These are phyloP conservation scores for Sclerotinia subarctica DNA, from an alignment of 2,329 filamentous ascomycete genomes.

Conservation along the genomic window DNA sequence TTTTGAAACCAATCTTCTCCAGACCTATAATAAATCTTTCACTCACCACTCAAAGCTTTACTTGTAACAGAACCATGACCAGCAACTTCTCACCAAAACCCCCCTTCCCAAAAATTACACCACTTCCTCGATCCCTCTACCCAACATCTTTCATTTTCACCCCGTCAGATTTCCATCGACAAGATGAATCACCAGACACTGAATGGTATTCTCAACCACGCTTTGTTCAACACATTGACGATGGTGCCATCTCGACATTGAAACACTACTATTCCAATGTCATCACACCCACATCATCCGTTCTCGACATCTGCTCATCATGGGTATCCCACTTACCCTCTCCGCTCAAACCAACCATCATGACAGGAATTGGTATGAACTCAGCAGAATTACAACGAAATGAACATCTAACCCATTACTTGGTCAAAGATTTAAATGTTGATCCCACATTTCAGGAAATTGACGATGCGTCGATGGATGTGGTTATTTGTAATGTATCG, in stretches of 20 bases:
- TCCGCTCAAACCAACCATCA: conserved; percentile 37
- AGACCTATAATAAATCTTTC: neutral
- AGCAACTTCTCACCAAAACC: neutral
- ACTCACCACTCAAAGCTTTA: neutral
- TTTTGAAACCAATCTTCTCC: neutral
- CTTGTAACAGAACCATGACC: conserved; percentile 2
- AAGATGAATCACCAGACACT: conserved; percentile 30
- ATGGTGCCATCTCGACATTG: conserved; percentile 45
- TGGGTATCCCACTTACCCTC: conserved; percentile 43
- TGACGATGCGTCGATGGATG: conserved; percentile 40
- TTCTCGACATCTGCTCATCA: conserved; percentile 50
- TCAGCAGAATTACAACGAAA: conserved; percentile 45
- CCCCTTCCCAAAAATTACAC: conserved; percentile 20
- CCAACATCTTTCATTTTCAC: conserved; percentile 25
- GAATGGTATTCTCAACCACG: conserved; percentile 41
- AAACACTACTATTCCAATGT: conserved; percentile 46
- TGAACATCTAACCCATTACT: conserved; percentile 36
- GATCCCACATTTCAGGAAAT: conserved; percentile 28
- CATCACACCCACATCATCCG: conserved; percentile 42
- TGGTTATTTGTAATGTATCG: conserved; percentile 49
- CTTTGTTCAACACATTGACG: conserved; percentile 54
- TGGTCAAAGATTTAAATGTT: conserved; percentile 47
- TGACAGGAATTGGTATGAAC: conserved; percentile 51
- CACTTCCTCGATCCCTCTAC: conserved; percentile 31
- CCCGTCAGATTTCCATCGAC: conserved; percentile 25